Conservation (phyloP, 441 rosid genomes). For the Biscutella laevigata region DNA sequence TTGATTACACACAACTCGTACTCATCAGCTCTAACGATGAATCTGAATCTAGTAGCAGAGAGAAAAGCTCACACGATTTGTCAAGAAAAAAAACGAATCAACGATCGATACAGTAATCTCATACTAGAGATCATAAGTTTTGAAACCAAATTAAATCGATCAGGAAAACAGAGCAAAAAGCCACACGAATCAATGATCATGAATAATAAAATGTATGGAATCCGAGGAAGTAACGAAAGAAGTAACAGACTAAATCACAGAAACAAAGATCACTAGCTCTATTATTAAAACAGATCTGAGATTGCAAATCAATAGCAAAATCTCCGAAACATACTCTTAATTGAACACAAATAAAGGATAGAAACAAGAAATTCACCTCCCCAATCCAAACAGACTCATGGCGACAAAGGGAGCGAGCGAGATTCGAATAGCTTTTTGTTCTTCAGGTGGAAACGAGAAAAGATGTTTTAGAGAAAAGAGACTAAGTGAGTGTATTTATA, state of each 20-base stretch:
- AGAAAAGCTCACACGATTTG: too few relatives aligned
- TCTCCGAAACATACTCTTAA: neutral
- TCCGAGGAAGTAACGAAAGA: neutral
- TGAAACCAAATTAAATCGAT: neutral
- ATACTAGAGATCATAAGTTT: conserved; percentile 10
- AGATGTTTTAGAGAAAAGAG: conserved; percentile 5
- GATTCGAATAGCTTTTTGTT: neutral
- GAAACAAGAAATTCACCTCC: conserved; percentile 9
- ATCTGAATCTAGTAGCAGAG: neutral
- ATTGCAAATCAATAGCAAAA: conserved; percentile 7
- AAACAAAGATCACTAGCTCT: neutral
- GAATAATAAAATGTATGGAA: neutral
- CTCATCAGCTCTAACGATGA: neutral
- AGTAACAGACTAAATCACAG: neutral
- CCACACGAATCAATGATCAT: conserved; percentile 6
- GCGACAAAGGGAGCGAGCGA: too few relatives aligned
- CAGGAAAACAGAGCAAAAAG: neutral
- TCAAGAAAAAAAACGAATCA: neutral
- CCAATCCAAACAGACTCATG: conserved; percentile 28
- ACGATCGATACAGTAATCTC: neutral
- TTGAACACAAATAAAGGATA: neutral
- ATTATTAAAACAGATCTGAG: conserved; percentile 21
- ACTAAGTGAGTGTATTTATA: conserved; percentile 16
- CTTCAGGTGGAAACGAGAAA: conserved; percentile 15
- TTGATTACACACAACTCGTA: neutral